These are phyloP conservation scores for Backusella australiensis DNA, from an alignment of 192 early-diverging fungal genomes.

Conservation along the genomic window DNA sequence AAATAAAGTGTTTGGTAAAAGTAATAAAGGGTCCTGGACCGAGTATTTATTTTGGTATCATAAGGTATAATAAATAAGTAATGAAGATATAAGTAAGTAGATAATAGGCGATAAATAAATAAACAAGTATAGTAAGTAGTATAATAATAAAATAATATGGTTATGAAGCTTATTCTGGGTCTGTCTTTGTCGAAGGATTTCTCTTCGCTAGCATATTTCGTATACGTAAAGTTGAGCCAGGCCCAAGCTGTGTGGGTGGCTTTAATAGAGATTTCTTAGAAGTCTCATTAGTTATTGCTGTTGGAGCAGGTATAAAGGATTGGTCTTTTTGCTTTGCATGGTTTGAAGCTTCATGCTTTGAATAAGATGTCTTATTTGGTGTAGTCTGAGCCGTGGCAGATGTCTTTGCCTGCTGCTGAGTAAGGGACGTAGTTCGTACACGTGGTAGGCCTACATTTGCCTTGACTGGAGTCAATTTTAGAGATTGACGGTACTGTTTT, in stretches of 20 bases:
- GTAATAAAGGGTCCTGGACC: neutral
- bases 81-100: neutral
- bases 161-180: neutral
- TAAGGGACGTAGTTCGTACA: neutral
- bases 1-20: neutral
- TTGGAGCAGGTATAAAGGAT: neutral
- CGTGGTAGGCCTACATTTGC: neutral
- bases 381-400: neutral
- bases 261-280: constrained; percentile 16
- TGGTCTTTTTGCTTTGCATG: neutral
- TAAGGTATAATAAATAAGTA: neutral
- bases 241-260: constrained; percentile 18
- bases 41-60: neutral
- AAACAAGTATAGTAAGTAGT: neutral
- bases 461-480: neutral
- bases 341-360: neutral
- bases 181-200: neutral
- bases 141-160: neutral
- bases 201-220: constrained; percentile 25
- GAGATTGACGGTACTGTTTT: neutral
- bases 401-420: neutral
- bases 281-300: neutral
- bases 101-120: neutral
- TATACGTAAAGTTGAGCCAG: constrained; percentile 26
- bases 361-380: neutral